Conservation (phyloP, 352 stramenopile species). For the Bremia lactucae region DNA sequence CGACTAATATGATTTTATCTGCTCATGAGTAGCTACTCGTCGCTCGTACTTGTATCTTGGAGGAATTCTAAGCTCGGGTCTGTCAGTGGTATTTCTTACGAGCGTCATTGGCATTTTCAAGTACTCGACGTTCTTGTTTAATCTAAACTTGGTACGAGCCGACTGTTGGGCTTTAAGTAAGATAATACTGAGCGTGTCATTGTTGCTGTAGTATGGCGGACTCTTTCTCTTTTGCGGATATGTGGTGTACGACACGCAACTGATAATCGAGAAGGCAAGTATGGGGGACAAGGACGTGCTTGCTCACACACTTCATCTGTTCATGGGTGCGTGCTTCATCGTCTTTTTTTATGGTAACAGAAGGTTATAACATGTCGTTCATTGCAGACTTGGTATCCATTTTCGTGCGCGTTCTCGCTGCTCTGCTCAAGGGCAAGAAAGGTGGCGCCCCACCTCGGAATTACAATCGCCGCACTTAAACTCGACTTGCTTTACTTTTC, state of each 20-base stretch:
- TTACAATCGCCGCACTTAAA: conserved; percentile 25
- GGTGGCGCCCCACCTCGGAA: conserved; percentile 30
- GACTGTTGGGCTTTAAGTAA: too few relatives aligned
- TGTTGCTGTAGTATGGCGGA: conserved; percentile 48
- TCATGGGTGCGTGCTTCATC: conserved; percentile 42
- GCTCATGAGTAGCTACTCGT: conserved; percentile 39
- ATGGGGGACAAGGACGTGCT: conserved; percentile 77
- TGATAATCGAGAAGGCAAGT: conserved; percentile 85
- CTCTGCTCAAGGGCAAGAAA: conserved; percentile 60
- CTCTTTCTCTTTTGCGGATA: conserved; percentile 85
- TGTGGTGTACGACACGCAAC: conserved; percentile 86
- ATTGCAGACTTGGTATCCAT: conserved; percentile 73
- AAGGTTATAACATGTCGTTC: conserved; percentile 1
- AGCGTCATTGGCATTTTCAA: conserved; percentile 57
- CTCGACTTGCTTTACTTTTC: not conserved
- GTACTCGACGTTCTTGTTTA: conserved; percentile 44
- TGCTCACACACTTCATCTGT: conserved; percentile 75
- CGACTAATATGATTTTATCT: conserved; percentile 1
- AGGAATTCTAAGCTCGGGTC: conserved; percentile 52
- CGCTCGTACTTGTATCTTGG: conserved; percentile 81
- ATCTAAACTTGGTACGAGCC: conserved; percentile 38
- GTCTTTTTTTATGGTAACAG: not conserved
- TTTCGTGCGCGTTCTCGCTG: conserved; percentile 80
- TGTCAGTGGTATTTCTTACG: conserved; percentile 42
- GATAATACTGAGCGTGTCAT: not conserved